These are phyloP conservation scores for Beauveria brongniartii DNA, from an alignment of 2,329 filamentous ascomycete genomes.

Conservation along the genomic window DNA sequence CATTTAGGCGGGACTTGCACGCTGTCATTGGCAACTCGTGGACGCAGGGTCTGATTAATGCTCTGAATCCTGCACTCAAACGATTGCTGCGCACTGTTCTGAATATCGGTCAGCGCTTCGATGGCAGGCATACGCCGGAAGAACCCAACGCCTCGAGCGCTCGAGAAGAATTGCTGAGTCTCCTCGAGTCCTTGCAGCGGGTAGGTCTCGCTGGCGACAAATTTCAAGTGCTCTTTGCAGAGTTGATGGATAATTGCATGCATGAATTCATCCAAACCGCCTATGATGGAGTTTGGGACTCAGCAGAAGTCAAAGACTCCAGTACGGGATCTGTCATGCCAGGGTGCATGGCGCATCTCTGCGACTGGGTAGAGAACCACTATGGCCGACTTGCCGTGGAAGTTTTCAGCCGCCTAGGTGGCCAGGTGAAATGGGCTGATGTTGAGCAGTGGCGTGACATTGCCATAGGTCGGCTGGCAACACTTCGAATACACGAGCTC, in stretches of 20 bases:
- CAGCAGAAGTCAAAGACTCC: conserved; percentile 16
- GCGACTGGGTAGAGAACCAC: conserved; percentile 59
- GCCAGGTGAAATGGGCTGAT: conserved; percentile 43
- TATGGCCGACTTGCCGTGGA: conserved; percentile 58
- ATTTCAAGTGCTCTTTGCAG: conserved; percentile 64
- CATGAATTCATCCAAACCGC: conserved; percentile 51
- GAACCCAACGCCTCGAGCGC: conserved; percentile 28
- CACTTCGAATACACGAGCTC: conserved; percentile 60
- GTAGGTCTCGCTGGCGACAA: conserved; percentile 62
- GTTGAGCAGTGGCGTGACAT: conserved; percentile 64
- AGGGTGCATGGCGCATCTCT: conserved; percentile 50
- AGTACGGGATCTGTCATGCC: conserved; percentile 28
- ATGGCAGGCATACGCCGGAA: conserved; percentile 15
- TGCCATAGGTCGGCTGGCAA: conserved; percentile 59
- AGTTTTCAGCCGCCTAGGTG: conserved; percentile 43
- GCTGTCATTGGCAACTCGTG: conserved; percentile 58
- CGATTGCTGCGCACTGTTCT: conserved; percentile 45
- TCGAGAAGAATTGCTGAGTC: conserved; percentile 42
- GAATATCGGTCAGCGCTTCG: conserved; percentile 18
- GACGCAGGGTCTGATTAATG: conserved; percentile 42
- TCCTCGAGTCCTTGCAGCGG: conserved; percentile 51
- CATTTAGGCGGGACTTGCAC: conserved; percentile 54
- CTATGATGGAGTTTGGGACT: conserved; percentile 55
- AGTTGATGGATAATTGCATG: conserved; percentile 61
- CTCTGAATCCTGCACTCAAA: conserved; percentile 46